These are phyloP conservation scores for Torrubiellomyces zombiae DNA, from an alignment of 2,329 filamentous ascomycete species.

Conservation along the genomic window DNA sequence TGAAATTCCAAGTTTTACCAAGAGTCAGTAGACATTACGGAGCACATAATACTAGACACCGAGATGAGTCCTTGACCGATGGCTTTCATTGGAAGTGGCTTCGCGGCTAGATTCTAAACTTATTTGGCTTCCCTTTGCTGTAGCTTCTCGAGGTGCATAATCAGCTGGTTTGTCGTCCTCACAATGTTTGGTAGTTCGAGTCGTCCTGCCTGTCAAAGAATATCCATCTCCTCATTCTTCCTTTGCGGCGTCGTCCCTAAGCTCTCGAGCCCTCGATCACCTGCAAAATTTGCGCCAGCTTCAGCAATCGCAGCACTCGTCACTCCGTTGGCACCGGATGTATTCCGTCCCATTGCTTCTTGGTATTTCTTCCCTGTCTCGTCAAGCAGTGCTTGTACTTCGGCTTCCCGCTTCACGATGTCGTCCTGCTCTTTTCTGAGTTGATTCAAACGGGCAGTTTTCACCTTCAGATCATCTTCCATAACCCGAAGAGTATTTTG, in stretches of 20 bases:
- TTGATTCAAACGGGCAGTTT: conserved; percentile 46
- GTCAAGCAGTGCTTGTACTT: conserved; percentile 66
- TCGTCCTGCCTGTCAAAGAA: conserved; percentile 3
- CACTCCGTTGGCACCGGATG: conserved; percentile 3
- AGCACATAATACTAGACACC: no score
- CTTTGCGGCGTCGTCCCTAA: conserved; percentile 15
- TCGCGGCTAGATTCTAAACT: no score
- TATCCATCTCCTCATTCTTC: conserved; percentile 9
- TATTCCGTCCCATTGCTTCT: conserved; percentile 21
- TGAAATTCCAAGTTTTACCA: no score
- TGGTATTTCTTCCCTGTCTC: conserved; percentile 56
- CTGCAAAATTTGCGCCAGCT: conserved; percentile 3
- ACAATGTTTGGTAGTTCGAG: not conserved
- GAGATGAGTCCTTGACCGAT: no score
- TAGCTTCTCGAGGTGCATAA: no score
- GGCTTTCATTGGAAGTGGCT: no score
- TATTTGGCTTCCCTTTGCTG: no score
- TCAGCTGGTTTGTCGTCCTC: no score
- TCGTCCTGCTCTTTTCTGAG: conserved; percentile 52
- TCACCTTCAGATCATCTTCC: conserved; percentile 43
- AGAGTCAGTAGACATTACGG: no score
- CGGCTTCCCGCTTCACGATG: conserved; percentile 51
- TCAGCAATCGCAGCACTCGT: conserved; percentile 3
- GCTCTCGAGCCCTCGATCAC: conserved; percentile 19
- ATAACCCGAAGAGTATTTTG: conserved; percentile 44